Evolutionary conservation across 306 rosid genomes (phyloP), one percentile per base, ranked within the genome.

Genomic region (Quercus alba): DNA sequence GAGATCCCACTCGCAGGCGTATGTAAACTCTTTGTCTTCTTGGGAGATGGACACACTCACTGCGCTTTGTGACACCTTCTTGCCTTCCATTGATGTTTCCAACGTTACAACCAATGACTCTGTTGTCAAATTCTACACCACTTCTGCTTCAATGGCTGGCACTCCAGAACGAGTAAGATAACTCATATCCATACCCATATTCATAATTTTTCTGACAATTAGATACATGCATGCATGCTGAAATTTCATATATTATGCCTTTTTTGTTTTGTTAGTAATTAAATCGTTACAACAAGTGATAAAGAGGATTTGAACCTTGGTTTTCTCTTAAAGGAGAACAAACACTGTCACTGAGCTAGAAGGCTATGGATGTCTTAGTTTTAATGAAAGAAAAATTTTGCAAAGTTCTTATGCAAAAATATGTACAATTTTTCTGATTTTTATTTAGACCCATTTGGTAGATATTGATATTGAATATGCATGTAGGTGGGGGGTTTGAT

Each of bases 101-200:
- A 54, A 15, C 33, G 10, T 21, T 9, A 15, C 52, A 28, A 2
- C 70, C 12, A 77, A 76, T 3, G 73, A 73, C 9, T 68, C 87
- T 46, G 44, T 86, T 41, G 51, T 87, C 73, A 62, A 67, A 0
- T 89, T 85, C 84, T 91, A 87, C 82, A 21, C 70, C 7, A 77
- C 84, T 73, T 89, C 94, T 9, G 97, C 97, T 18, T 85, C 97
- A 81, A 79, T 88, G 86, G 86, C 86, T 3, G 93, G 89, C 75
- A 86, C 90, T 49, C 88, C 88, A 14, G 51, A 86, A 0, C 90
- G 83, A 38, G 97, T 93, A 87, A 25, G 88, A 38, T 57, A 52
- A 31, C 23, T 8, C 46, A 2, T 41, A 41, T 41, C 46, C 52
- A 5, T 5, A 8, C 56, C 14, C 59, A 20, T 41, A 41, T 41